Conservation (phyloP, 2,329 filamentous ascomycete species). For the Aspergillus japonicus region DNA sequence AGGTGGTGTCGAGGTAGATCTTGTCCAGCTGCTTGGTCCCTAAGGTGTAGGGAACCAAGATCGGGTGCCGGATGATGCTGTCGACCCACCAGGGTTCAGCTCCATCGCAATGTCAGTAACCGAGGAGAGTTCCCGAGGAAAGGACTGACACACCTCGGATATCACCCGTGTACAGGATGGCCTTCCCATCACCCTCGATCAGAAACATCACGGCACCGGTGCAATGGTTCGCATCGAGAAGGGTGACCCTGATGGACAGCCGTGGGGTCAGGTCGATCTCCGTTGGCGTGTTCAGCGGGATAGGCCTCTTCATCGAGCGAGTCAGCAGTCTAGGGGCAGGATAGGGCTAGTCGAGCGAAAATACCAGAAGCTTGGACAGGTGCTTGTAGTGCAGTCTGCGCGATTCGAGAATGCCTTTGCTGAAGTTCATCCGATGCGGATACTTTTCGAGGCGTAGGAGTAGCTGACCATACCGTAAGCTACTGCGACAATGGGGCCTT, state of each 20-base stretch:
- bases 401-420: constrained; percentile 72
- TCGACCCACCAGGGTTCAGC: constrained; percentile 84
- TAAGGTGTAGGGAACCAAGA: constrained; percentile 70
- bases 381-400: constrained; percentile 74
- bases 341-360: neutral
- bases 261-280: constrained; percentile 70
- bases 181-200: constrained; percentile 69
- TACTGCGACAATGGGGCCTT: neutral
- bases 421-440: constrained; percentile 77
- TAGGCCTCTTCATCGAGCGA: constrained; percentile 58
- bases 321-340: neutral
- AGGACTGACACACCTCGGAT: constrained; percentile 56
- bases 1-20: constrained; percentile 88
- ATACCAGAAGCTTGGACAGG: constrained; percentile 65
- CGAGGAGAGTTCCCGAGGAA: neutral
- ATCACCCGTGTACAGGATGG: constrained; percentile 85
- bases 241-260: constrained; percentile 71
- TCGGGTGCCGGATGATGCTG: constrained; percentile 66
- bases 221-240: constrained; percentile 92
- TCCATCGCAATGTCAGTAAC: constrained; percentile 18
- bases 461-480: constrained; percentile 45
- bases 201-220: constrained; percentile 89
- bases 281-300: constrained; percentile 79
- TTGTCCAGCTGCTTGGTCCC: constrained; percentile 69
- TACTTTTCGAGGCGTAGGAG: constrained; percentile 77